Conservation (phyloP, 495 filamentous ascomycete species). For the Lasiosphaeria hispida region DNA sequence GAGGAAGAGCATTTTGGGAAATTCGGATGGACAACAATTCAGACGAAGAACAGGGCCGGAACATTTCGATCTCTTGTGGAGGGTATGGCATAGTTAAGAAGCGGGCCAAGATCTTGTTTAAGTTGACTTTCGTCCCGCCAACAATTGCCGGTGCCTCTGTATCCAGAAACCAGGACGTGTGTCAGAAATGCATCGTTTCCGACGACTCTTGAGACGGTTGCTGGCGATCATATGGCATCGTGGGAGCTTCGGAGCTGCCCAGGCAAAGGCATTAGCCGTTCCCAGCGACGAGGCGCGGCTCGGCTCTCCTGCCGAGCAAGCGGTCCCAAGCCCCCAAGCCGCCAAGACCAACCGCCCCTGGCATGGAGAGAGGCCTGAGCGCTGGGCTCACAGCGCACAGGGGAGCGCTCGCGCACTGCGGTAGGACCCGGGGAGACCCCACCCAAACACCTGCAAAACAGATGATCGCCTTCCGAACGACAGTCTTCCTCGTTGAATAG, state of each 20-base stretch:
- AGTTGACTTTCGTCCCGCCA: background rate
- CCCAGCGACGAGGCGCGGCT: constrained; percentile 3
- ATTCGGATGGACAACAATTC: background rate
- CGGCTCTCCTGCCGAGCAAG: constrained; percentile 10
- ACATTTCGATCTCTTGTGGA: background rate
- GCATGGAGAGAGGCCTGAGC: too few species aligned
- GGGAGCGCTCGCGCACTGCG: background rate
- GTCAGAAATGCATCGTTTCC: constrained; percentile 10
- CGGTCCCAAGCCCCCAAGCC: background rate
- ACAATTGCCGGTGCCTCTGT: constrained; percentile 6
- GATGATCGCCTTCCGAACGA: constrained; percentile 12
- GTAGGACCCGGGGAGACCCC: constrained; percentile 7
- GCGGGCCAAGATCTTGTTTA: too few species aligned
- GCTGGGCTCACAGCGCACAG: background rate
- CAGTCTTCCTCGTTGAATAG: too few species aligned
- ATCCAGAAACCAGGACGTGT: constrained; percentile 16
- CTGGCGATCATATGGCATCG: constrained; percentile 3
- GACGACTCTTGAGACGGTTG: constrained; percentile 14
- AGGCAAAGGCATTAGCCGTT: background rate
- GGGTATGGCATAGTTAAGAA: background rate
- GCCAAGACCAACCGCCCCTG: background rate
- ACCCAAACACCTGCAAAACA: constrained; percentile 23
- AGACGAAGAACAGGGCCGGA: background rate
- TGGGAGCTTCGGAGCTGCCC: background rate
- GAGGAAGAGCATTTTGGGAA: constrained; percentile 1